Percentiles rank a stretch among this genome's conserved stretches.
phyloP scores from a whole-genome alignment of 805 yeast genomes.

The Kodamaea fukazawae region DNA sequence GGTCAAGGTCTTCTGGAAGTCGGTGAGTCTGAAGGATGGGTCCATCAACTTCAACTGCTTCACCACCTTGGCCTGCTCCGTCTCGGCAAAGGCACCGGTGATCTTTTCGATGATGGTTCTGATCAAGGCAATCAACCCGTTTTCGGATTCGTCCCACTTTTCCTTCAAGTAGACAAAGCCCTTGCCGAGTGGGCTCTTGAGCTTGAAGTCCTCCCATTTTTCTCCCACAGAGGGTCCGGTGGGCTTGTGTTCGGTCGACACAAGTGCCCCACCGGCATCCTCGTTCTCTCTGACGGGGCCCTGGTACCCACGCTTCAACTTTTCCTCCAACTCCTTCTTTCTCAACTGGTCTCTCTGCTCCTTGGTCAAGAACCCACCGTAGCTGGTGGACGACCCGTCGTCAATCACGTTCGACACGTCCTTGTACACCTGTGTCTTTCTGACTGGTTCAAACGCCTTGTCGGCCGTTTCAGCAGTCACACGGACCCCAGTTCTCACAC shows the following conservation, averaged over 20 bases:
- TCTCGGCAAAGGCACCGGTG: constrained; percentile 89
- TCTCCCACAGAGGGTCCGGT: constrained; percentile 67
- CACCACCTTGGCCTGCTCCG: constrained; percentile 92
- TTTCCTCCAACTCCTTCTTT: constrained; percentile 46
- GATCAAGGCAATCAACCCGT: constrained; percentile 77
- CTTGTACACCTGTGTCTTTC: constrained; percentile 85
- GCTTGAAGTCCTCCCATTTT: constrained; percentile 62
- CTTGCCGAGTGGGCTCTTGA: constrained; percentile 69
- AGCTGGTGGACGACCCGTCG: constrained; percentile 83
- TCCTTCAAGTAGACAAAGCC: constrained; percentile 56
- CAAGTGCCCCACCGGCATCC: constrained; percentile 78
- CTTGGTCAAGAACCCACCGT: constrained; percentile 88
- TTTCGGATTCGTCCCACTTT: constrained; percentile 91
- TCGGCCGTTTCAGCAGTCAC: constrained; percentile 83
- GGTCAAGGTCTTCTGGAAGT: constrained; percentile 78
- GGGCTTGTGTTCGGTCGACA: constrained; percentile 76
- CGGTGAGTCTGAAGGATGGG: constrained; percentile 78
- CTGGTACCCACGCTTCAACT: constrained; percentile 57
- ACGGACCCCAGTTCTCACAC: constrained; percentile 81
- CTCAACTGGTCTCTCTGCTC: constrained; percentile 78
- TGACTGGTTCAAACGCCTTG: constrained; percentile 87
- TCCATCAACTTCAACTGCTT: constrained; percentile 85
- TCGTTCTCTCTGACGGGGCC: constrained; percentile 74
- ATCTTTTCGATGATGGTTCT: constrained; percentile 79
- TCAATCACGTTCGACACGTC: constrained; percentile 85